A percentile compares a stretch with the other conserved stretches of the same genome.
These are phyloP conservation scores for Cladosporium sp. DNA, from an alignment of 2,329 filamentous ascomycete genomes.

Conservation along the genomic window DNA sequence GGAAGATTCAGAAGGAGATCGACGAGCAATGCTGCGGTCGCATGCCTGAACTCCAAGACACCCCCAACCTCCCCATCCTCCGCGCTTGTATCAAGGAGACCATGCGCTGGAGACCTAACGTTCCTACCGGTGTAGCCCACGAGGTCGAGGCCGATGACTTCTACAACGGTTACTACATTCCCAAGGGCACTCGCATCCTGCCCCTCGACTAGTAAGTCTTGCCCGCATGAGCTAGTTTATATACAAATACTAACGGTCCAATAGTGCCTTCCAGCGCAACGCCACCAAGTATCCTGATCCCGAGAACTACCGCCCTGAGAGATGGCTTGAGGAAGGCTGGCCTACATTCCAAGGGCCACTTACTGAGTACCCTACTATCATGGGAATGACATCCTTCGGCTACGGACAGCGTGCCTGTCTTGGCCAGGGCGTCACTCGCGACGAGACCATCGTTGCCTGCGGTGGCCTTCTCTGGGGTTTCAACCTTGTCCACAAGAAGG, in stretches of 20 bases:
- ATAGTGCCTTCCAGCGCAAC: slow-evolving; percentile 56
- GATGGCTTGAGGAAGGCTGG: slow-evolving; percentile 59
- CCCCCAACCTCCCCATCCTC: slow-evolving; percentile 29
- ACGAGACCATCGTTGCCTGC: slow-evolving; percentile 53
- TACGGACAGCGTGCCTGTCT: slow-evolving; percentile 61
- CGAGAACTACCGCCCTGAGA: slow-evolving; percentile 59
- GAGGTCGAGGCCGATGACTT: slow-evolving; percentile 49
- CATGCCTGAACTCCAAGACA: slow-evolving; percentile 39
- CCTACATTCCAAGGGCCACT: slow-evolving; percentile 63
- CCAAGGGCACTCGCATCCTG: slow-evolving; percentile 50
- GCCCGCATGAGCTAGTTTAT: no score
- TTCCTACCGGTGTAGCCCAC: slow-evolving; percentile 54
- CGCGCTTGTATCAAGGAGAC: slow-evolving; percentile 33
- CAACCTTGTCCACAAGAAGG: slow-evolving; percentile 46
- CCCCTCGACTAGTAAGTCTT: slow-evolving; percentile 48
- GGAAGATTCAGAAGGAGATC: slow-evolving; percentile 42
- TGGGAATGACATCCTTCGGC: slow-evolving; percentile 62
- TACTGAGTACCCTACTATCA: slow-evolving; percentile 59
- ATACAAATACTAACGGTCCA: background rate
- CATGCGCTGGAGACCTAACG: slow-evolving; percentile 46
- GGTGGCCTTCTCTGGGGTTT: slow-evolving; percentile 47
- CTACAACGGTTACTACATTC: slow-evolving; percentile 51
- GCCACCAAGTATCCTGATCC: slow-evolving; percentile 58
- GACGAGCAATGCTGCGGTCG: slow-evolving; percentile 42
- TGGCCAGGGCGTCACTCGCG: slow-evolving; percentile 59